Evolutionary conservation across 768 basidiomycete genomes (phyloP), one percentile per base, ranked within the genome.

Genomic region (Tephrocybe sp.): DNA sequence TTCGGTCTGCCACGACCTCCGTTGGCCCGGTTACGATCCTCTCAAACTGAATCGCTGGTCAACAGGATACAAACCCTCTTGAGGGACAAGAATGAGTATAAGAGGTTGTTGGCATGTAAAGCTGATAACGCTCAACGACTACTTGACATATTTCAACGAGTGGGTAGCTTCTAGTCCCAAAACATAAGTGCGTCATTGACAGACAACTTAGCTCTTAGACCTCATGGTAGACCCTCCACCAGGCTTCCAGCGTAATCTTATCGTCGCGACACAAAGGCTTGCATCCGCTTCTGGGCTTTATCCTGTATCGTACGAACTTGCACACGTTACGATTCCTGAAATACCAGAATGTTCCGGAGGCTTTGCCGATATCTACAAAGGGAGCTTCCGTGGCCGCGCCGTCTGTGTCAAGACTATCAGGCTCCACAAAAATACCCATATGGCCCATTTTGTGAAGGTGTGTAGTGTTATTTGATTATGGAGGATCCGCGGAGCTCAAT

Each of bases 241-340:
- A 1, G 28, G 21, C 28, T 40, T 41, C 8, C 23, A n/a, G 15
- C 37, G 38, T 14, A 48, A 41, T 20, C 20, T 48, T 26, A 21
- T 48, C 32, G 48, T 41, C 1, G 48, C 48, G 4, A 41, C 48
- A 0, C 48, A 48, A 6, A 48, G 48, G n/a, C 48, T 48, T 6
- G n/a, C 38, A 4, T 18, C 17, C 8, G 7, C 3, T 14, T 40
- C 38, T 3, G 38, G 18, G 2, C 5, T 48, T 4, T 41, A 41
- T n/a, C 48, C 48, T 10, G 24, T 2, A 21, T 48, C 11, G 0
- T 40, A 48, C 20, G 48, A 48, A 32, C 15, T 48, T 17, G 18
- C 18, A 18, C 18, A 41, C 11, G 38, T 48, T 5, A 30, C 11
- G 7, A 41, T 32, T 6, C 20, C 25, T 5, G 26, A 48, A 4